Conservation (phyloP, 768 basidiomycete species). For the Serendipita indica region DNA sequence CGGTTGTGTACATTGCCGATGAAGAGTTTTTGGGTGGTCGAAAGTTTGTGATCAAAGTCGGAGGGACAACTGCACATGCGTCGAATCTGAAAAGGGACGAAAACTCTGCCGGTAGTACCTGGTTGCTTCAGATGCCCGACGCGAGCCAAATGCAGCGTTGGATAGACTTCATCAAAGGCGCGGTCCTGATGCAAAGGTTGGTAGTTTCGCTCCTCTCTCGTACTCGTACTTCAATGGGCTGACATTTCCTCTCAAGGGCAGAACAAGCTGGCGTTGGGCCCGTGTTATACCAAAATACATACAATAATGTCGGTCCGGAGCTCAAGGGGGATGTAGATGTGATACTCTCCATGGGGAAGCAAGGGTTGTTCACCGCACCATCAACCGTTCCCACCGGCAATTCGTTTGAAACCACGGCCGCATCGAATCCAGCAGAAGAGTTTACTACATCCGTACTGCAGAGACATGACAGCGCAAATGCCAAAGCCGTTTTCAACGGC, state of each 20-base stretch:
- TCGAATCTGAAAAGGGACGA: slow-evolving; percentile 28
- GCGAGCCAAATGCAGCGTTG: slow-evolving; percentile 51
- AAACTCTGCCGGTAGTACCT: slow-evolving; percentile 42
- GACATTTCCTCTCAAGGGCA: slow-evolving; percentile 12
- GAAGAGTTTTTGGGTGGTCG: slow-evolving; percentile 29
- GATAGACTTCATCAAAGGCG: slow-evolving; percentile 60
- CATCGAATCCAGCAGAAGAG: not conserved
- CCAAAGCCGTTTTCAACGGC: slow-evolving; percentile 40
- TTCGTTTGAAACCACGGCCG: not conserved
- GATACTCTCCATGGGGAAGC: slow-evolving; percentile 63
- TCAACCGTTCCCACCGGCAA: slow-evolving; percentile 2
- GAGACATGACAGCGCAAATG: not conserved
- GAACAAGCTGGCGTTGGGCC: slow-evolving; percentile 7
- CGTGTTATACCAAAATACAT: not conserved
- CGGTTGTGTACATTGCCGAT: slow-evolving; percentile 60
- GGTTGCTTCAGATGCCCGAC: slow-evolving; percentile 55
- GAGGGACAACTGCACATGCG: slow-evolving; percentile 33
- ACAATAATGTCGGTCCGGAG: slow-evolving; percentile 27
- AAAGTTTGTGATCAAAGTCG: slow-evolving; percentile 48
- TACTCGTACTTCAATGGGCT: too few relatives aligned
- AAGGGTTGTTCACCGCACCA: slow-evolving; percentile 36
- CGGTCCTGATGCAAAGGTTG: slow-evolving; percentile 57
- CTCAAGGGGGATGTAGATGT: slow-evolving; percentile 73
- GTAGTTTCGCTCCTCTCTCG: slow-evolving; percentile 14
- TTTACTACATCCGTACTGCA: not conserved